phyloP scores from a whole-genome alignment of 805 yeast species.

The Yarrowia divulgata region DNA sequence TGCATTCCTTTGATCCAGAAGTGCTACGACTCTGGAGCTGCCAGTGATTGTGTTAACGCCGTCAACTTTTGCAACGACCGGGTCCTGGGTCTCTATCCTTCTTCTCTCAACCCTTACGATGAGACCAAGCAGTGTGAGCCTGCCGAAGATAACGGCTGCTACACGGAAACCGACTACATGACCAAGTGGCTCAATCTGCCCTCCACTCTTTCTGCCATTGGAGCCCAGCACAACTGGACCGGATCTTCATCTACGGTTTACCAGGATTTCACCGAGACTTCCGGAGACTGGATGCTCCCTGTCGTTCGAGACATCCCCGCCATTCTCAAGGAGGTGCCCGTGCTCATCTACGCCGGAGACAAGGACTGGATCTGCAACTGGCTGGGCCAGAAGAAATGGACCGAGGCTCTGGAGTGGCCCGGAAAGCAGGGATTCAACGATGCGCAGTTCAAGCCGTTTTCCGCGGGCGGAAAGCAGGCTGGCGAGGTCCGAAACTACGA shows the following conservation, averaged over 20 bases:
- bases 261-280: constrained; percentile 77
- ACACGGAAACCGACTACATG: constrained; percentile 72
- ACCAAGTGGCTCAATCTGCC: constrained; percentile 77
- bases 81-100: constrained; percentile 17
- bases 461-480: constrained; percentile 55
- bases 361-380: constrained; percentile 96
- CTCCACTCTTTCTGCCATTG: constrained; percentile 77
- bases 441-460: constrained; percentile 51
- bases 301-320: constrained; percentile 75
- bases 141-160: constrained; percentile 57
- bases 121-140: constrained; percentile 32
- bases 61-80: constrained; percentile 67
- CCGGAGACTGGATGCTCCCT: constrained; percentile 94
- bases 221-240: constrained; percentile 74
- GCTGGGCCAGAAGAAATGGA: constrained; percentile 93
- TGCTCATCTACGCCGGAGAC: constrained; percentile 92
- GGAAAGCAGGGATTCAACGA: constrained; percentile 61
- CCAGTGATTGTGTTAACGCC: constrained; percentile 86
- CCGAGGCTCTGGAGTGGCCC: constrained; percentile 74
- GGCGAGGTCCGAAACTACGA: constrained; percentile 81
- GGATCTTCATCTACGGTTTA: constrained; percentile 64
- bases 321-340: constrained; percentile 77
- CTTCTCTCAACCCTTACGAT: constrained; percentile 31
- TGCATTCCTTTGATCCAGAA: constrained; percentile 63
- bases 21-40: constrained; percentile 74